A percentile compares a stretch with the other conserved stretches of the same genome.
phyloP scores from a whole-genome alignment of 176 grass and related monocot species.

The Raddia distichophylla region DNA sequence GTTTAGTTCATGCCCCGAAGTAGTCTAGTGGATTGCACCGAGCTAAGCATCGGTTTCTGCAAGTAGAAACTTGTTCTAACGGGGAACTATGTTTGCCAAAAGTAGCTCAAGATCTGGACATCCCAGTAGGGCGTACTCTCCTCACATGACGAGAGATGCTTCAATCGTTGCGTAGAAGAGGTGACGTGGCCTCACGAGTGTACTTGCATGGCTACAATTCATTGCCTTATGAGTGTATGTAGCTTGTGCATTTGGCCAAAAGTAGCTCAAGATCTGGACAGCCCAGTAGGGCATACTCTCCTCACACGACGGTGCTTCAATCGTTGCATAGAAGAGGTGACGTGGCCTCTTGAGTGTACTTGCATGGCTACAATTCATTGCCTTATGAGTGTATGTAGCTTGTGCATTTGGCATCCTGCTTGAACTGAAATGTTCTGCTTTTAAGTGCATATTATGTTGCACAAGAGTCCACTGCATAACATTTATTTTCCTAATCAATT shows the following conservation, averaged over 20 bases:
- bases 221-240: neutral
- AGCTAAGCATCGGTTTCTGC: conserved; percentile 5
- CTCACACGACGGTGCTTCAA: neutral
- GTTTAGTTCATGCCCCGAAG: conserved; percentile 15
- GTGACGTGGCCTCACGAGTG: neutral
- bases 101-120: conserved; percentile 31
- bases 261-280: conserved; percentile 32
- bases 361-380: neutral
- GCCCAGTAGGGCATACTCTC: neutral
- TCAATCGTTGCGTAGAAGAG: neutral
- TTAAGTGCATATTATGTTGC: neutral
- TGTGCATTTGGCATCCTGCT: neutral
- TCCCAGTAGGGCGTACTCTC: neutral
- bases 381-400: neutral
- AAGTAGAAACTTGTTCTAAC: conserved; percentile 17
- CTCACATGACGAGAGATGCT: neutral
- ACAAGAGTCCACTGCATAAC: conserved; percentile 23
- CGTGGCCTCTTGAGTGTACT: neutral
- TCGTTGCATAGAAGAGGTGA: neutral
- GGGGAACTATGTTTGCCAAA: neutral
- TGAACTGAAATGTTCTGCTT: conserved; percentile 12
- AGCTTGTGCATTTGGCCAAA: neutral
- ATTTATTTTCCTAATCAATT: conserved; percentile 5
- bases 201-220: neutral
- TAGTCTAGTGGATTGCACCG: neutral